Evolutionary conservation across 345 rosid genomes (phyloP).

Genomic region (Dovyalis caffra): DNA sequence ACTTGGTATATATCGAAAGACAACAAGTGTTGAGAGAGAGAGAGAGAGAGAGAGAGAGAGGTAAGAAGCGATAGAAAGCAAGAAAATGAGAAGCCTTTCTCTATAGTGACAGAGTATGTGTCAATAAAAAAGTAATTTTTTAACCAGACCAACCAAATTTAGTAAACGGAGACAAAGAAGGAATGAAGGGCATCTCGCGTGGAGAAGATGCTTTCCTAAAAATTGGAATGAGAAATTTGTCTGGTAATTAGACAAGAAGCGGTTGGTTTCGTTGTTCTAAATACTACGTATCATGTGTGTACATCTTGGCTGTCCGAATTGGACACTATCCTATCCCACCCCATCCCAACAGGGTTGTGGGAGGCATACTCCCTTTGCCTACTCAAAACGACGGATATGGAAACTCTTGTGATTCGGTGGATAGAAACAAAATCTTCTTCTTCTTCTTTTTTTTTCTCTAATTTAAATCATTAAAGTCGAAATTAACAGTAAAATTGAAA

Average conservation of each 20-base stretch:
- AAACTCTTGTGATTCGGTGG: too few relatives aligned
- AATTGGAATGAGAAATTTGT: not conserved
- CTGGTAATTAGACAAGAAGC: not conserved
- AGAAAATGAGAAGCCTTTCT: not conserved
- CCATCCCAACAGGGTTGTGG: too few relatives aligned
- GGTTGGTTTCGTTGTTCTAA: not conserved
- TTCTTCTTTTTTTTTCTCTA: too few relatives aligned
- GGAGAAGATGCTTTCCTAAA: not conserved
- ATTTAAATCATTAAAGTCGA: too few relatives aligned
- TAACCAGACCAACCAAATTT: not conserved
- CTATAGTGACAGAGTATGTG: not conserved
- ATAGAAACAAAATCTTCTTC: too few relatives aligned
- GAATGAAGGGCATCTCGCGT: slow-evolving; percentile 4
- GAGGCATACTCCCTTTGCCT: too few relatives aligned
- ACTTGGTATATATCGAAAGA: not conserved
- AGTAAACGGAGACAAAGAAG: not conserved
- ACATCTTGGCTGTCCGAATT: too few relatives aligned
- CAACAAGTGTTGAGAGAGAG: not conserved
- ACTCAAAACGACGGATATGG: too few relatives aligned
- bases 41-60: not conserved
- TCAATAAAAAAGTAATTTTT: not conserved
- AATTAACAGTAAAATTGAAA: too few relatives aligned
- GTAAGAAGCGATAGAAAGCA: not conserved
- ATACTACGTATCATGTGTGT: too few relatives aligned
- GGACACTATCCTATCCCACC: too few relatives aligned